phyloP scores from a whole-genome alignment of 768 basidiomycete species.

The Suillus bovinus region DNA sequence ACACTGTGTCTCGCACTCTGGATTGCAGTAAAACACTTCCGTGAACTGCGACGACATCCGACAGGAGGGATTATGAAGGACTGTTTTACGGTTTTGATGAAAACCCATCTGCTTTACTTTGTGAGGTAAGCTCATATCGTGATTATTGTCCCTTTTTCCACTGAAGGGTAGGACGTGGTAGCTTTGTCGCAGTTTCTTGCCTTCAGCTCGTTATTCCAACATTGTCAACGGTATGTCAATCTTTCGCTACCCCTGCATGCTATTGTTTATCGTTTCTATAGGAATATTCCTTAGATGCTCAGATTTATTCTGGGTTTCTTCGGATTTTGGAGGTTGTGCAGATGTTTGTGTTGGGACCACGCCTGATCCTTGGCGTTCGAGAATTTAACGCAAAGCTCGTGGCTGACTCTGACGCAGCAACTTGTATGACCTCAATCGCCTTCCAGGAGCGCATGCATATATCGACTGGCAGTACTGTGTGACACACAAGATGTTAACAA shows the following conservation, averaged over 20 bases:
- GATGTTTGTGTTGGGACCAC: not conserved
- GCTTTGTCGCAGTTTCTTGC: too few relatives aligned
- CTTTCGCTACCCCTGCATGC: not conserved
- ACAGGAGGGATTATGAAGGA: too few relatives aligned
- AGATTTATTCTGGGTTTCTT: not conserved
- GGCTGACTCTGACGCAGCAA: not conserved
- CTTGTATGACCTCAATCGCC: not conserved
- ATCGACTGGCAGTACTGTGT: not conserved
- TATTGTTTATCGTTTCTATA: not conserved
- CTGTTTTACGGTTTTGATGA: too few relatives aligned
- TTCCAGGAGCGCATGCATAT: not conserved
- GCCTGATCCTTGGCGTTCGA: not conserved
- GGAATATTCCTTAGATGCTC: not conserved
- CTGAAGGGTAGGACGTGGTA: too few relatives aligned
- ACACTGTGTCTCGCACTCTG: too few relatives aligned
- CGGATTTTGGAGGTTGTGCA: not conserved
- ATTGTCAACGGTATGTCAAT: not conserved
- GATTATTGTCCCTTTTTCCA: too few relatives aligned
- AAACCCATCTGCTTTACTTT: too few relatives aligned
- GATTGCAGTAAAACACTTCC: too few relatives aligned
- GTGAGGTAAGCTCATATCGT: too few relatives aligned
- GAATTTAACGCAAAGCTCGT: not conserved
- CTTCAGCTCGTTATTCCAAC: too few relatives aligned
- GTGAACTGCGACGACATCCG: too few relatives aligned
- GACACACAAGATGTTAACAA: too few relatives aligned